Percentiles rank a stretch among this genome's conserved stretches.
These are phyloP conservation scores for Candida tropicalis DNA, from an alignment of 1,139 yeast species.

Conservation along the genomic window DNA sequence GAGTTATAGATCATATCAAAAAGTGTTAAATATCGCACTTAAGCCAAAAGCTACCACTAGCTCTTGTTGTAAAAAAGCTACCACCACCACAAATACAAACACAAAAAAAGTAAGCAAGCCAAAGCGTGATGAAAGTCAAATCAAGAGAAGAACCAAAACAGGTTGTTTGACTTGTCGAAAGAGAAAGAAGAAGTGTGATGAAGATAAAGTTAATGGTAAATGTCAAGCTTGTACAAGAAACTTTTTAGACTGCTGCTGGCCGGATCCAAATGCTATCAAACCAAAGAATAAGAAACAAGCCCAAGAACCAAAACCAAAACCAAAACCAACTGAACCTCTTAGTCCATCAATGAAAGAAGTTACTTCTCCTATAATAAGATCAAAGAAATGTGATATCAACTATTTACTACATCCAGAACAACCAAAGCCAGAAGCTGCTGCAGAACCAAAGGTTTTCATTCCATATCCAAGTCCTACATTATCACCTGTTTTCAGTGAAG, in stretches of 20 bases:
- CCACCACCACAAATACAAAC: conserved; percentile 16
- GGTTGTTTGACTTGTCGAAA: conserved; percentile 49
- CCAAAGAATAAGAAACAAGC: conserved; percentile 5
- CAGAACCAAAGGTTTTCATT: conserved; percentile 11
- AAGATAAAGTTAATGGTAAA: conserved; percentile 44
- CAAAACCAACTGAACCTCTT: neutral
- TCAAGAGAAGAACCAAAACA: conserved; percentile 41
- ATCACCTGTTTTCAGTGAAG: conserved; percentile 22
- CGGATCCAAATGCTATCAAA: conserved; percentile 20
- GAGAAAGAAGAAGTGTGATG: conserved; percentile 53
- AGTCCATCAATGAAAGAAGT: neutral
- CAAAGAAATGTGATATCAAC: conserved; percentile 19
- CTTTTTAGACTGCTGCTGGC: conserved; percentile 52
- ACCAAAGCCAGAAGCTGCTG: conserved; percentile 2
- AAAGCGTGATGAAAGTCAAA: conserved; percentile 18
- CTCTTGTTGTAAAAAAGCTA: conserved; percentile 8
- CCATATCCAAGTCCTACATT: conserved; percentile 26
- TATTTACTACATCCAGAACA: conserved; percentile 13
- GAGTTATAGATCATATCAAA: conserved; percentile 44
- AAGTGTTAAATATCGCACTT: conserved; percentile 40
- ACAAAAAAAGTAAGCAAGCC: conserved; percentile 22
- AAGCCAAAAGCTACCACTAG: conserved; percentile 19
- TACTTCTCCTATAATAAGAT: conserved; percentile 12
- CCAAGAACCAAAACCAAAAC: neutral
- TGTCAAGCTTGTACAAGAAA: conserved; percentile 52